phyloP scores from a whole-genome alignment of 495 filamentous ascomycete genomes.

The Evansstolkia leycettana region DNA sequence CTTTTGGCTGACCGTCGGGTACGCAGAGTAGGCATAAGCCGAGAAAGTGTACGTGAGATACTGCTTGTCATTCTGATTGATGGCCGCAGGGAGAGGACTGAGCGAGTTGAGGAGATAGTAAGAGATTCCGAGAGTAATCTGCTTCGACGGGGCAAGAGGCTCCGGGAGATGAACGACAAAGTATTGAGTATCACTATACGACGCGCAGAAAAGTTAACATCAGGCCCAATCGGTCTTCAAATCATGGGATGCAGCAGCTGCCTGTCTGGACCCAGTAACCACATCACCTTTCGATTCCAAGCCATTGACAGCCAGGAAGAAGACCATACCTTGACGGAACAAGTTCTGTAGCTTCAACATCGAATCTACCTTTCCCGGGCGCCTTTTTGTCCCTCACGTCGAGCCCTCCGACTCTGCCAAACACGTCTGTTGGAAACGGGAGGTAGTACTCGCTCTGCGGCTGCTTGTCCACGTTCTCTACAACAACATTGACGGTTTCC shows the following conservation, averaged over 20 bases:
- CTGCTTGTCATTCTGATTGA: conserved; percentile 72
- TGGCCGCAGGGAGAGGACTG: conserved; percentile 64
- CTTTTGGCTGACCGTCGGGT: conserved; percentile 82
- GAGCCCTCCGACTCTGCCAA: conserved; percentile 66
- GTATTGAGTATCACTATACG: conserved; percentile 61
- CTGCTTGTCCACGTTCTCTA: conserved; percentile 71
- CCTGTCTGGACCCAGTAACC: conserved; percentile 6
- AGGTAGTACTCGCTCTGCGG: conserved; percentile 83
- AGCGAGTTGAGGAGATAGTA: conserved; percentile 67
- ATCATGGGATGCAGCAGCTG: not conserved
- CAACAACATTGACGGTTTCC: conserved; percentile 82
- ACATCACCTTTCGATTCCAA: conserved; percentile 5
- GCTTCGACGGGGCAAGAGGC: conserved; percentile 59
- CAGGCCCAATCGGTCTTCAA: too few species aligned
- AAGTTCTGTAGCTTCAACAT: conserved; percentile 44
- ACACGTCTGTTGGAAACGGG: conserved; percentile 62
- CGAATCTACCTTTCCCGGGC: conserved; percentile 49
- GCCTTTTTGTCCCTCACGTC: conserved; percentile 89
- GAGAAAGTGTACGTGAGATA: conserved; percentile 76
- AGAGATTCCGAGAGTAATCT: conserved; percentile 77
- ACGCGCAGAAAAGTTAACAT: too few species aligned
- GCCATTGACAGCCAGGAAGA: conserved; percentile 12
- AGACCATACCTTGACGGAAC: conserved; percentile 18
- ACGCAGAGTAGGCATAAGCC: conserved; percentile 69
- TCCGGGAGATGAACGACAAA: conserved; percentile 67